These are phyloP conservation scores for Tanacetum coccineum DNA, from an alignment of 129 eudicot genomes.

Conservation along the genomic window DNA sequence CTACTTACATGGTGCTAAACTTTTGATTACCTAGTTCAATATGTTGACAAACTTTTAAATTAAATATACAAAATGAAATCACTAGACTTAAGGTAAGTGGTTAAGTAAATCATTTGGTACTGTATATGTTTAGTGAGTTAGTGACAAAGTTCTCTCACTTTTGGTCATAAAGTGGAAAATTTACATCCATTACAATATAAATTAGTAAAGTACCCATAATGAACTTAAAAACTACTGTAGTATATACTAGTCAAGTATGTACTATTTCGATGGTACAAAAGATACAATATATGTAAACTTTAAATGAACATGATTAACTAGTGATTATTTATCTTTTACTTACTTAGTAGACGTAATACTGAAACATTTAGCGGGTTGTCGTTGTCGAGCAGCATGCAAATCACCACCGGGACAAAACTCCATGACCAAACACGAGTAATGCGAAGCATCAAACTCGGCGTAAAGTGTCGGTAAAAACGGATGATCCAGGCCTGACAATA, in stretches of 20 bases:
- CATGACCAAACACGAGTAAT: conserved; percentile 77
- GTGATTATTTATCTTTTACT: conserved; percentile 14
- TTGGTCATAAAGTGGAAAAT: too few relatives aligned
- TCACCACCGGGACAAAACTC: conserved; percentile 91
- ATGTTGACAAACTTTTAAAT: background rate
- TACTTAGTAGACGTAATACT: conserved; percentile 65
- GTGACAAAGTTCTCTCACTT: too few relatives aligned
- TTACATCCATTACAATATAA: too few relatives aligned
- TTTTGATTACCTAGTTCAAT: too few relatives aligned
- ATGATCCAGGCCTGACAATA: conserved; percentile 62
- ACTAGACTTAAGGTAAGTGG: background rate
- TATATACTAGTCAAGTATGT: too few relatives aligned
- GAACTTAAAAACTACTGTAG: too few relatives aligned
- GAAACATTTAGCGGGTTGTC: conserved; percentile 53
- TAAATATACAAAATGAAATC: background rate
- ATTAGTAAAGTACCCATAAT: too few relatives aligned
- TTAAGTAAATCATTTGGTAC: background rate
- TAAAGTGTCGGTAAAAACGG: conserved; percentile 74
- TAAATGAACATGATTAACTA: background rate
- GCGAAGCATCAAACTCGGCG: conserved; percentile 70
- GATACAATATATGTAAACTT: background rate
- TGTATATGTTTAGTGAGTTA: too few relatives aligned
- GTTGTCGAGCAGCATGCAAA: conserved; percentile 57
- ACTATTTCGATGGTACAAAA: background rate
- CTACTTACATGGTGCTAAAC: too few relatives aligned